Conservation (phyloP, 306 rosid genomes). For the Vicia faba region DNA sequence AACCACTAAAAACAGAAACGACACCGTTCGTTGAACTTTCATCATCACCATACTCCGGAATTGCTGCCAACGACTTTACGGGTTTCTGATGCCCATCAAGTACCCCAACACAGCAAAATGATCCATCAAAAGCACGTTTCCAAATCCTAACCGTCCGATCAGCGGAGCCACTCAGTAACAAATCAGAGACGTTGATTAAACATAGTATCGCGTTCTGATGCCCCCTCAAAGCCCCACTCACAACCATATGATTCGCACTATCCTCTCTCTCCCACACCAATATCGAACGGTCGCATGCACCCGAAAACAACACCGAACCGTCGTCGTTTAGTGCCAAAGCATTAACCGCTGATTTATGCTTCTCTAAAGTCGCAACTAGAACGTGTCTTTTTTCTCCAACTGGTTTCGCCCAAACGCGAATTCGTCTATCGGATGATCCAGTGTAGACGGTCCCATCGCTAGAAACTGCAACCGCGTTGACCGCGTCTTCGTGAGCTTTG, state of each 20-base stretch:
- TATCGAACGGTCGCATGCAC: slow-evolving; percentile 88
- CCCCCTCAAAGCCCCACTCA: slow-evolving; percentile 85
- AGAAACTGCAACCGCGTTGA: slow-evolving; percentile 79
- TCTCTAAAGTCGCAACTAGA: slow-evolving; percentile 72
- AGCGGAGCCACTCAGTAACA: slow-evolving; percentile 80
- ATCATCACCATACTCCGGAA: slow-evolving; percentile 34
- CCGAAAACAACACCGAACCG: slow-evolving; percentile 80
- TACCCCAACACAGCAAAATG: slow-evolving; percentile 59
- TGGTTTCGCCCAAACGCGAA: slow-evolving; percentile 75
- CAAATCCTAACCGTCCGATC: slow-evolving; percentile 93
- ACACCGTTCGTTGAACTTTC: slow-evolving; percentile 32
- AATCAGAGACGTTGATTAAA: slow-evolving; percentile 59
- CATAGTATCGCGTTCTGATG: slow-evolving; percentile 74
- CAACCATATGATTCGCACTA: slow-evolving; percentile 81
- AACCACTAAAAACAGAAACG: slow-evolving; percentile 72
- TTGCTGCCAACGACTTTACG: slow-evolving; percentile 71
- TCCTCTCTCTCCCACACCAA: slow-evolving; percentile 93
- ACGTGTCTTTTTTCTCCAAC: slow-evolving; percentile 55
- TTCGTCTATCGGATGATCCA: slow-evolving; percentile 71
- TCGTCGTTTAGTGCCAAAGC: slow-evolving; percentile 80
- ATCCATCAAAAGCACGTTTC: slow-evolving; percentile 58
- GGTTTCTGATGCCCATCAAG: slow-evolving; percentile 72
- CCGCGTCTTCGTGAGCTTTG: slow-evolving; percentile 84
- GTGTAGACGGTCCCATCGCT: slow-evolving; percentile 76
- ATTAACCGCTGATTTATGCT: slow-evolving; percentile 81